Conservation (phyloP, 306 rosid genomes). For the Citrullus mucosospermus region DNA sequence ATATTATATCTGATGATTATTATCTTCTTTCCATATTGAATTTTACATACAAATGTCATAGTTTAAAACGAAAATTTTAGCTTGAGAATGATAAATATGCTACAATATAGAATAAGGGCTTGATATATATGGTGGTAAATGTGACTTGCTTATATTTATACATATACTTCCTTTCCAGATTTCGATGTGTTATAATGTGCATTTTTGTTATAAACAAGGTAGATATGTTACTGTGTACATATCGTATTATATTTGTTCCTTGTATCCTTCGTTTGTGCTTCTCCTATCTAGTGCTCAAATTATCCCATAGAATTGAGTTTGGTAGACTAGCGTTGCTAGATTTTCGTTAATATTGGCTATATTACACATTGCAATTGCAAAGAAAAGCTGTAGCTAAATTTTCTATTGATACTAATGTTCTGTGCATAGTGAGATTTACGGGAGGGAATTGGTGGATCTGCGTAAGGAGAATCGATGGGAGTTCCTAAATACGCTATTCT, state of each 20-base stretch:
- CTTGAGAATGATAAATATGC: background rate
- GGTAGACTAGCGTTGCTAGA: background rate
- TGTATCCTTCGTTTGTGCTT: background rate
- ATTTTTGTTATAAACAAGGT: background rate
- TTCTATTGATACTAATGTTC: slow-evolving; percentile 36
- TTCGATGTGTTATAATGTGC: background rate
- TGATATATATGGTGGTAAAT: background rate
- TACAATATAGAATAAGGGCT: background rate
- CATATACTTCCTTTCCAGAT: background rate
- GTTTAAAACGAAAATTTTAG: background rate
- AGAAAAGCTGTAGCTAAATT: slow-evolving; percentile 19
- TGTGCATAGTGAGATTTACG: slow-evolving; percentile 82
- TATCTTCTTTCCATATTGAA: background rate
- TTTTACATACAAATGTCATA: background rate
- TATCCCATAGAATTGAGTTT: background rate
- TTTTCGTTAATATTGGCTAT: background rate
- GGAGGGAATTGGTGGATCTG: slow-evolving; percentile 95
- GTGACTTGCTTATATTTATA: background rate
- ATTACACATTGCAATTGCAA: background rate
- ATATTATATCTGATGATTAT: background rate
- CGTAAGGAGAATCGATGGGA: slow-evolving; percentile 87
- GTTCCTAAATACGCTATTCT: slow-evolving; percentile 87
- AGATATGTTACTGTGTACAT: background rate
- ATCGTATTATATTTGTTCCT: background rate
- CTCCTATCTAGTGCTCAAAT: background rate